phyloP scores from a whole-genome alignment of 495 filamentous ascomycete genomes.

The Cudoniella acicularis region DNA sequence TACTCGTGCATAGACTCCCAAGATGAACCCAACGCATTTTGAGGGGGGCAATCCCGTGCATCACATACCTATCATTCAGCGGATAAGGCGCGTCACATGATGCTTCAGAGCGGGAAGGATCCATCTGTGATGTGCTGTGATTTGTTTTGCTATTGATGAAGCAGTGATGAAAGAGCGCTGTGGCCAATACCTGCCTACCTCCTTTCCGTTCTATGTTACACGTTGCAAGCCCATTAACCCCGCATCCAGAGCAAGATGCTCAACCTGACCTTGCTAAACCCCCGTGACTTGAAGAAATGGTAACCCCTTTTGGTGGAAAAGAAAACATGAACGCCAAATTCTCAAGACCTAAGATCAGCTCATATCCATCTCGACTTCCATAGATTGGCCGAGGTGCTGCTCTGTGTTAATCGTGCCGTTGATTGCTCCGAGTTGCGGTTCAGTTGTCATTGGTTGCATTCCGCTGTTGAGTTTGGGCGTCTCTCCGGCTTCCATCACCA shows the following conservation, averaged over 20 bases:
- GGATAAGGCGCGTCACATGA: neutral
- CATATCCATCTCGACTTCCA: constrained; percentile 49
- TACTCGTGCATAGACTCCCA: neutral
- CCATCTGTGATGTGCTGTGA: neutral
- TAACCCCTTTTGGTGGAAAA: neutral
- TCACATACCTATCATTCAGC: too few relatives aligned
- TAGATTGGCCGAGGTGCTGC: constrained; percentile 18
- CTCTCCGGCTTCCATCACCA: constrained; percentile 45
- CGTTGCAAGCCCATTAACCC: neutral
- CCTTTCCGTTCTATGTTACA: neutral
- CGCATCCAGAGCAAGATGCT: neutral
- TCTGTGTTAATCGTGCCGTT: constrained; percentile 18
- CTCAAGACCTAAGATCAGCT: constrained; percentile 31
- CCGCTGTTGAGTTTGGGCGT: constrained; percentile 27
- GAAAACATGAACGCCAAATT: constrained; percentile 1
- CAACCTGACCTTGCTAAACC: neutral
- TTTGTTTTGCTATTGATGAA: neutral
- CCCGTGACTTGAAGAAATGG: neutral
- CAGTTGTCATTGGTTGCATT: constrained; percentile 1
- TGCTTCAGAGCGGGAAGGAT: neutral
- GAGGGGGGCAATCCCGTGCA: too few relatives aligned
- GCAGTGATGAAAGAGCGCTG: neutral
- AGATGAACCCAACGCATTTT: too few relatives aligned
- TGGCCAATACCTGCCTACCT: neutral
- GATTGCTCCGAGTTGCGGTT: neutral